Conservation (phyloP, 2,329 filamentous ascomycete genomes). For the Fusarium ramigenum region DNA sequence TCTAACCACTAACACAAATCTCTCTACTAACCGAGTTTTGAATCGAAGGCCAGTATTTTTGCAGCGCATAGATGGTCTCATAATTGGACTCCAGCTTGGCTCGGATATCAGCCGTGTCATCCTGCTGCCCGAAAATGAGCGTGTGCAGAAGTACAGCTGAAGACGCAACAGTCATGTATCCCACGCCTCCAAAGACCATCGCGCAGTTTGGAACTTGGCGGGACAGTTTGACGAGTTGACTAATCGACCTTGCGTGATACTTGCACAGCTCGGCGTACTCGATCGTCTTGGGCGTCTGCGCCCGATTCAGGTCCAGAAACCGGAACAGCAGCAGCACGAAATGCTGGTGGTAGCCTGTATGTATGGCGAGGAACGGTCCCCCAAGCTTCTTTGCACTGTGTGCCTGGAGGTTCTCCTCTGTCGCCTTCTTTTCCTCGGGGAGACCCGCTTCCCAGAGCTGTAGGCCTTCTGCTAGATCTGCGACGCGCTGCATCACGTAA, state of each 20-base stretch:
- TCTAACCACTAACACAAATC: background rate
- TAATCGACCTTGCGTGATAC: background rate
- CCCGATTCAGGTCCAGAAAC: background rate
- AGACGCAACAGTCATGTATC: conserved; percentile 5
- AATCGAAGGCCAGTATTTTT: conserved; percentile 2
- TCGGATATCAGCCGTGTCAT: background rate
- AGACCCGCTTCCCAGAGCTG: background rate
- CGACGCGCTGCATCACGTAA: conserved; percentile 3
- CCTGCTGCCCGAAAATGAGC: conserved; percentile 1
- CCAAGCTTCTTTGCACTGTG: conserved; percentile 1
- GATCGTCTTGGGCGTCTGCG: background rate
- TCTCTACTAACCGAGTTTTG: background rate
- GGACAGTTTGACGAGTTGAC: background rate
- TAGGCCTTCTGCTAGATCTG: background rate
- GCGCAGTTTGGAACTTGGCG: conserved; percentile 4
- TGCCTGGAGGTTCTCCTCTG: background rate
- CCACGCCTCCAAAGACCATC: conserved; percentile 2
- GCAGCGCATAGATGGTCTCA: conserved; percentile 6
- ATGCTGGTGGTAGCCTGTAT: conserved; percentile 9
- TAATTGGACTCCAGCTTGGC: conserved; percentile 4
- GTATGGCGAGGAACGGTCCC: conserved; percentile 6
- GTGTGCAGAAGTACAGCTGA: conserved; percentile 1
- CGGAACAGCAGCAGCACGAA: background rate
- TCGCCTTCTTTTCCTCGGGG: background rate
- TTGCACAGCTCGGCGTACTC: conserved; percentile 8